Evolutionary conservation across 1,284 basidiomycete genomes (phyloP).

Genomic region (Ceratobasidium sp.): DNA sequence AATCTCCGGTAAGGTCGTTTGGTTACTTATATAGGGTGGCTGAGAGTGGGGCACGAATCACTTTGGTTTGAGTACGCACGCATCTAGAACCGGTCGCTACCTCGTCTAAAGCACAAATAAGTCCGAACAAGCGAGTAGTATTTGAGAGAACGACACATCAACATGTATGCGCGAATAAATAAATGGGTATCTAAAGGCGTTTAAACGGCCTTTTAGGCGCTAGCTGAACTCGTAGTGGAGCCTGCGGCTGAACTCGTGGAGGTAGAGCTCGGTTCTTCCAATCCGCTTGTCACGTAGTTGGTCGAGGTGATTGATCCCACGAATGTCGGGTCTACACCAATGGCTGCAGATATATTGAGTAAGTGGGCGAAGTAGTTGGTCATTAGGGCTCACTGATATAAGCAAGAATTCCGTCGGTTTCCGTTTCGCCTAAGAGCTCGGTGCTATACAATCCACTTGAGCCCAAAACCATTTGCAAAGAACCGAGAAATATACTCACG

Average conservation of each 20-base stretch:
- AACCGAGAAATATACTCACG: not conserved
- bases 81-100: too few species aligned
- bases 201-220: too few species aligned
- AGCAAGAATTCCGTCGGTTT: constrained; percentile 17
- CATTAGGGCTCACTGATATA: constrained; percentile 28
- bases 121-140: too few species aligned
- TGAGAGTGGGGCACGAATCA: too few species aligned
- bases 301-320: constrained; percentile 4
- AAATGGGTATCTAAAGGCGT: too few species aligned
- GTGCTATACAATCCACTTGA: not conserved
- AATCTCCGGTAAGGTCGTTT: too few species aligned
- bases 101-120: too few species aligned
- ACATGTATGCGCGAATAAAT: too few species aligned
- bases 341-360: constrained; percentile 12
- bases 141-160: too few species aligned
- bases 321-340: constrained; percentile 21
- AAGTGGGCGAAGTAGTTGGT: not conserved
- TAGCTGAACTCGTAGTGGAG: too few species aligned
- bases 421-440: constrained; percentile 18
- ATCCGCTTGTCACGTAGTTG: constrained; percentile 5
- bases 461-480: not conserved
- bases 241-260: not conserved
- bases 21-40: too few species aligned
- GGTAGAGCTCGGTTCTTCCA: not conserved
- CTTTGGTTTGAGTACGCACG: too few species aligned